Conservation (phyloP, 2,329 filamentous ascomycete species). For the Paramyrothecium roridum region DNA sequence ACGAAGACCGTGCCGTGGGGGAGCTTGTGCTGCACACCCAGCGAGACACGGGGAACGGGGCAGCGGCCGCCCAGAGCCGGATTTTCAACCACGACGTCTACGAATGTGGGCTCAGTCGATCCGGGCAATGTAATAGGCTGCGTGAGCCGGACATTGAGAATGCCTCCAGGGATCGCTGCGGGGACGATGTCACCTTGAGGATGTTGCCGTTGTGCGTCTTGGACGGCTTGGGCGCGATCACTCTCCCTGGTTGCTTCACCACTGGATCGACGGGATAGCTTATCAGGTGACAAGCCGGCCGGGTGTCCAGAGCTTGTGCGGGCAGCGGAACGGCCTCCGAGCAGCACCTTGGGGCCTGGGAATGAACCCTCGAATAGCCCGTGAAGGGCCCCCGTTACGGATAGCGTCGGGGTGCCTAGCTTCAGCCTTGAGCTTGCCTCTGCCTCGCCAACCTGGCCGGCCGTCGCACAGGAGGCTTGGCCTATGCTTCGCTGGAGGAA, state of each 20-base stretch:
- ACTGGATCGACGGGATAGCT: too few species aligned
- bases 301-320: constrained; percentile 27
- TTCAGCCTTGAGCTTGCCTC: constrained; percentile 12
- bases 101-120: constrained; percentile 24
- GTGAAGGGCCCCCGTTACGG: constrained; percentile 36
- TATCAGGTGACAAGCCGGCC: too few species aligned
- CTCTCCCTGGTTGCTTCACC: too few species aligned
- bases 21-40: constrained; percentile 29
- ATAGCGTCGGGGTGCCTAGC: constrained; percentile 28
- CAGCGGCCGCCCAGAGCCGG: constrained; percentile 12
- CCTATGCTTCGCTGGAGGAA: constrained; percentile 19
- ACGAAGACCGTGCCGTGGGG: constrained; percentile 32
- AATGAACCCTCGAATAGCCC: constrained; percentile 27
- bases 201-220: too few species aligned
- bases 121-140: constrained; percentile 25
- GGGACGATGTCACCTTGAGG: neutral
- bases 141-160: constrained; percentile 31
- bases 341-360: constrained; percentile 24
- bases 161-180: neutral
- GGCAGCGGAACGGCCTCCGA: constrained; percentile 33
- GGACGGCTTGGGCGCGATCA: constrained; percentile 27
- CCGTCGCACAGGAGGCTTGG: neutral
- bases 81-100: constrained; percentile 30
- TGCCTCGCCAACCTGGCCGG: constrained; percentile 5
- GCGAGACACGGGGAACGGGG: constrained; percentile 21